Base-by-base conservation (phyloP, 148 eudicot genomes). In the Silene latifolia region DNA sequence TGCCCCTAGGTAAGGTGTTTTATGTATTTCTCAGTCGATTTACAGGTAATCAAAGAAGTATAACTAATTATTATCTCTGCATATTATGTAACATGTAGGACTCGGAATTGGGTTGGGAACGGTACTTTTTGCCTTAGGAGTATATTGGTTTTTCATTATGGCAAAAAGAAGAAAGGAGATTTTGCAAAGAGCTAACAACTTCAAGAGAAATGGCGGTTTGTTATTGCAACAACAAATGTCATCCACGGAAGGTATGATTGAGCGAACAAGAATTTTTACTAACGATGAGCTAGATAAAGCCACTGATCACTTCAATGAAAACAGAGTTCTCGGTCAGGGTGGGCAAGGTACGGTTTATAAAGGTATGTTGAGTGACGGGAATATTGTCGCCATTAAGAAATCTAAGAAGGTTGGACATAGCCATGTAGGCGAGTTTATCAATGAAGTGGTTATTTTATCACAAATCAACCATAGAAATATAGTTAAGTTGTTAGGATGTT, bases 291-390 rank as follows among this genome's bases (percentile, higher is more conserved):
- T 78, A 12, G 66, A 78, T 17, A 78, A 72, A 66, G 81, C 81
- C 19, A 77, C 78, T 62, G 81, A 81, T 39, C 25, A 57, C 29
- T 81, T 17, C 48, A 78, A 78, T 29, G 63, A 20, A 13, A 32
- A 81, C 8, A 65, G 83, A 35, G 58, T 81, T n/a, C 69, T 81
- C 27, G 83, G 83, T 53, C 77, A 77, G 32, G 83, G 83, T 48
- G 80, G 83, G 0, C 80, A 81, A 35, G 83, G 83, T 54, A 81
- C 83, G n/a, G 83, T 80, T 10, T 80, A 75, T 8, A 80, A 76
- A 56, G 83, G 83, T 44, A 80, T 80, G 80, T 39, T 81, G 72
- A 62, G 51, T 15, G 77, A 80, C 63, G 83, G 83, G 67, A 76
- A 46, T 12, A 77, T 73, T 54, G 83, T 81, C 0, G 83, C 83